Conservation (phyloP, 2,329 filamentous ascomycete genomes). For the Sporothrix curviconia region DNA sequence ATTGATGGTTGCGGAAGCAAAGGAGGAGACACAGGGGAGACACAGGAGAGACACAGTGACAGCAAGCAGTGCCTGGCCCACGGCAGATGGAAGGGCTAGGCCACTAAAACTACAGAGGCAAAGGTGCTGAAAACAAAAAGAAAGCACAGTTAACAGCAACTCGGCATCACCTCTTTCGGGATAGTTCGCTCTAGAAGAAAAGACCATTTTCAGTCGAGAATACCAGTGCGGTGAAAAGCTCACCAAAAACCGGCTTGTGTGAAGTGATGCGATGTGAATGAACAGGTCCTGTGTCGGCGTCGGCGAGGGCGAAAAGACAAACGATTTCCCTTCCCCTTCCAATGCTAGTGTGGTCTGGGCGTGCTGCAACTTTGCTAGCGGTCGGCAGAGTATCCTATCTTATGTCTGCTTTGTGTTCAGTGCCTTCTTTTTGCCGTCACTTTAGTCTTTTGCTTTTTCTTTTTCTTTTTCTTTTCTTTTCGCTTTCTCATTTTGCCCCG, state of each 20-base stretch:
- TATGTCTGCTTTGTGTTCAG: too few species aligned
- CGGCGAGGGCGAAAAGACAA: not conserved
- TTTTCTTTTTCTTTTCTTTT: not conserved
- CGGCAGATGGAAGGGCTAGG: not conserved
- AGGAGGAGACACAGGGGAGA: conserved; percentile 4
- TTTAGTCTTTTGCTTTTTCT: not conserved
- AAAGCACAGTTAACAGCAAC: too few species aligned
- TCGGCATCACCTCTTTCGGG: too few species aligned
- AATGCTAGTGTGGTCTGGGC: not conserved
- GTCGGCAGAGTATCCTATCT: not conserved
- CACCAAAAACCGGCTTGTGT: not conserved
- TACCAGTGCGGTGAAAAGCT: not conserved
- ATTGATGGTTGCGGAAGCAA: conserved; percentile 9
- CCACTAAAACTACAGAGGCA: not conserved
- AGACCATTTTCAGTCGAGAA: too few species aligned
- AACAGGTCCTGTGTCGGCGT: not conserved
- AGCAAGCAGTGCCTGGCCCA: not conserved
- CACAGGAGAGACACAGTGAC: not conserved
- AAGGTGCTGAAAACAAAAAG: not conserved
- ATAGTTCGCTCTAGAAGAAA: too few species aligned
- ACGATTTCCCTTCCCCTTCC: not conserved
- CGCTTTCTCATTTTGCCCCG: not conserved
- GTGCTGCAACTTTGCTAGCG: conserved; percentile 1
- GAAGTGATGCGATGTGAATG: not conserved
- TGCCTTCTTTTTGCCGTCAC: not conserved